Percentiles rank a stretch among this genome's conserved stretches.
These are phyloP conservation scores for Plenodomus tracheiphilus DNA, from an alignment of 2,329 filamentous ascomycete genomes.

Conservation along the genomic window DNA sequence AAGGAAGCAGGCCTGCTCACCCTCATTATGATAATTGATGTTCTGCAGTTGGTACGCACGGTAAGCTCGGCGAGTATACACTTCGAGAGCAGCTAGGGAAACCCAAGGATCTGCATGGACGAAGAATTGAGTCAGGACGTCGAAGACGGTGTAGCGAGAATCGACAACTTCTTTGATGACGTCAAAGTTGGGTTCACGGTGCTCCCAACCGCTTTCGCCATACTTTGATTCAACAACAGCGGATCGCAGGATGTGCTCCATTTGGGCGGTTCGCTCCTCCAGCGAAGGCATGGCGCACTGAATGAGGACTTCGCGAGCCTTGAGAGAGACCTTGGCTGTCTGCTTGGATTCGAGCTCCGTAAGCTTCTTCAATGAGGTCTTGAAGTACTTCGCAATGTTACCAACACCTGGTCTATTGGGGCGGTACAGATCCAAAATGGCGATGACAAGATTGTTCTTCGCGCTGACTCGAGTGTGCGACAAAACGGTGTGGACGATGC, in stretches of 20 bases:
- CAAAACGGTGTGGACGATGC: constrained; percentile 85
- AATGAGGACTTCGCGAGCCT: constrained; percentile 95
- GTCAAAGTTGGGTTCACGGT: constrained; percentile 86
- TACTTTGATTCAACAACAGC: constrained; percentile 97
- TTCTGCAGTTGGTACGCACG: constrained; percentile 90
- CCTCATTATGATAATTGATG: constrained; percentile 81
- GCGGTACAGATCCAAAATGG: constrained; percentile 90
- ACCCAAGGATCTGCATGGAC: constrained; percentile 94
- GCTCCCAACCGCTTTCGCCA: constrained; percentile 95
- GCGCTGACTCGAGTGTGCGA: constrained; percentile 90
- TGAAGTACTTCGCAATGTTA: constrained; percentile 86
- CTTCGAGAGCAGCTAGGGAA: constrained; percentile 87
- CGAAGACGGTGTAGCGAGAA: constrained; percentile 97
- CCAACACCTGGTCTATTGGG: constrained; percentile 91
- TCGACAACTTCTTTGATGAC: constrained; percentile 97
- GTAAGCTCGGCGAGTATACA: constrained; percentile 95
- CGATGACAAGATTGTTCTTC: constrained; percentile 92
- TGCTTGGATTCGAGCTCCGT: constrained; percentile 85
- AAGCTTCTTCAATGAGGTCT: constrained; percentile 77
- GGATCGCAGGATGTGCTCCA: constrained; percentile 97
- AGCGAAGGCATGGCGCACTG: constrained; percentile 95
- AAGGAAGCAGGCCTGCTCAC: constrained; percentile 75
- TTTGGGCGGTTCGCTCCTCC: constrained; percentile 91
- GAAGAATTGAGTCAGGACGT: constrained; percentile 94
- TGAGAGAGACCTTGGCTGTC: constrained; percentile 94